phyloP scores from a whole-genome alignment of 108 stramenopile genomes.

The Epithemia pelagica region DNA sequence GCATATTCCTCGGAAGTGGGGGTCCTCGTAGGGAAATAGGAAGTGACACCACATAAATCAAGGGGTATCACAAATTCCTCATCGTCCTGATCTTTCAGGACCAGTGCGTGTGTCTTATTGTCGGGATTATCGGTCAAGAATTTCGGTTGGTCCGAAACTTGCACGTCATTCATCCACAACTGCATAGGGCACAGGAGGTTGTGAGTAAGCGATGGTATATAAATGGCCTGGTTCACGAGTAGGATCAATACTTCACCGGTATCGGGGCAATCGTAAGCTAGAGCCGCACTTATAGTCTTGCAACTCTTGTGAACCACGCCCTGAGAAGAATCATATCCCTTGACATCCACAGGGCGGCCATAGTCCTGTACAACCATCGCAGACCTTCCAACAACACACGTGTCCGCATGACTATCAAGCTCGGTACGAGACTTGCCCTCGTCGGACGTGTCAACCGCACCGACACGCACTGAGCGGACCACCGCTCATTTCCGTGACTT shows the following conservation, averaged over 20 bases:
- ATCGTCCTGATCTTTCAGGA: background rate
- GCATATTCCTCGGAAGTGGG: no score
- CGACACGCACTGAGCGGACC: background rate
- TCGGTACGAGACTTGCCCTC: conserved; percentile 18
- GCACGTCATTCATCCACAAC: conserved; percentile 3
- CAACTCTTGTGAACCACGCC: background rate
- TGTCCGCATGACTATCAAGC: conserved; percentile 38
- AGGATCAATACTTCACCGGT: conserved; percentile 14
- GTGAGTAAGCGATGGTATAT: background rate
- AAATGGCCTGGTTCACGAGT: conserved; percentile 18
- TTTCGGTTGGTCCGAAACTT: conserved; percentile 6
- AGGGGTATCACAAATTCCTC: background rate
- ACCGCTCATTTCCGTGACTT: background rate
- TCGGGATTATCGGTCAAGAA: conserved; percentile 4
- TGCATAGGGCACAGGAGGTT: conserved; percentile 27
- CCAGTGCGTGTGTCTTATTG: background rate
- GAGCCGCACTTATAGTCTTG: background rate
- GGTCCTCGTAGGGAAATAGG: conserved; percentile 11
- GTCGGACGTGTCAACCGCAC: background rate
- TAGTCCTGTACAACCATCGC: conserved; percentile 2
- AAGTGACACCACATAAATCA: background rate
- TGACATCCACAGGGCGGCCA: background rate
- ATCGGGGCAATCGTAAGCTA: conserved; percentile 6
- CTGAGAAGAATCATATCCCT: background rate
- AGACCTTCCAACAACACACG: conserved; percentile 15